phyloP scores from a whole-genome alignment of 371 early-diverging fungal genomes.

The Actinomortierella ambigua region DNA sequence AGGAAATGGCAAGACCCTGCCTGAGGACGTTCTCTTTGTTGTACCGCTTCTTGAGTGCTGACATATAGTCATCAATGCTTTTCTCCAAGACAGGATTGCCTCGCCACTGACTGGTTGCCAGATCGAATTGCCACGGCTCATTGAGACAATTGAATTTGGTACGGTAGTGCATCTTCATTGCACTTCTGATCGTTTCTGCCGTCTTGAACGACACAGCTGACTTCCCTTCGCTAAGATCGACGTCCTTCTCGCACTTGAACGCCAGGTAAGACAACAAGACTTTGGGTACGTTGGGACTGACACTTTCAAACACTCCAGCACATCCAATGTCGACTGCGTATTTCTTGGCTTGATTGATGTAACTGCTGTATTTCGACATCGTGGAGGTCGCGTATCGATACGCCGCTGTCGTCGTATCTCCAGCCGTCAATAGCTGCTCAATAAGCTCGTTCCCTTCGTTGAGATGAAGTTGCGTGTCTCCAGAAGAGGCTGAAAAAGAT shows the following conservation, averaged over 20 bases:
- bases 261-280: conserved; percentile 8
- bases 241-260: conserved; percentile 2
- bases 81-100: conserved; percentile 15
- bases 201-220: conserved; percentile 3
- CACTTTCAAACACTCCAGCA: too few relatives aligned
- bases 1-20: conserved; percentile 1
- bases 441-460: too few relatives aligned
- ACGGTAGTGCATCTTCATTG: conserved; percentile 6
- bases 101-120: background rate
- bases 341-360: too few relatives aligned
- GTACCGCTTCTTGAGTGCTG: conserved; percentile 5
- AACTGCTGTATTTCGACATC: too few relatives aligned
- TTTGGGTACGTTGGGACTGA: too few relatives aligned
- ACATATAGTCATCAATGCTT: background rate
- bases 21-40: background rate
- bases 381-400: too few relatives aligned
- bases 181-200: conserved; percentile 9
- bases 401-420: too few relatives aligned
- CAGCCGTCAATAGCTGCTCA: too few relatives aligned
- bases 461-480: too few relatives aligned
- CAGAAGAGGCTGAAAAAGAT: too few relatives aligned
- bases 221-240: too few relatives aligned
- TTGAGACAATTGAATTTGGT: background rate
- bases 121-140: background rate
- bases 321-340: too few relatives aligned